Percentiles rank a stretch among this genome's conserved stretches.
Evolutionary conservation across 257 asterid genomes (phyloP).

Genomic region (Ocimum tenuiflorum): DNA sequence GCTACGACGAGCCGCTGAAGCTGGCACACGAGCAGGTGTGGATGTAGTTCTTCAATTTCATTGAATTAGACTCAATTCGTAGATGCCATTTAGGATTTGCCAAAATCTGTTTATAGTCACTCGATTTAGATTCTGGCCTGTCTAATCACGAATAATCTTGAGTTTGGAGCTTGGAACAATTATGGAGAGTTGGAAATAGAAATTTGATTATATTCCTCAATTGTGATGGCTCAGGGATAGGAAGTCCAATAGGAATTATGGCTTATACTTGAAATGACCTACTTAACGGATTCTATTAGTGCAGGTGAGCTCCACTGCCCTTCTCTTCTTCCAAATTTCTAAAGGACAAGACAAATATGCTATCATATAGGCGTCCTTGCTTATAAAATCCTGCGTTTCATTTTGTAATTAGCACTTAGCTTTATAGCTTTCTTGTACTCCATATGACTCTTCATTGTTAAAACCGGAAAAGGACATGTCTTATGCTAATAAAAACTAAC

Average conservation of each 20-base stretch:
- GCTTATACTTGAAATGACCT: background rate
- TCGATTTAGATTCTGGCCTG: background rate
- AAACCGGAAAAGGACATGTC: background rate
- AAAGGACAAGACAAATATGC: background rate
- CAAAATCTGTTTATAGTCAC: background rate
- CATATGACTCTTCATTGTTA: background rate
- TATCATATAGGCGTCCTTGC: background rate
- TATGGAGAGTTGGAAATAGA: background rate
- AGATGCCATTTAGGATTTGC: background rate
- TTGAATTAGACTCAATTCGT: no score
- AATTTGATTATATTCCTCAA: background rate
- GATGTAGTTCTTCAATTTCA: no score
- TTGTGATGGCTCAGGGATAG: background rate
- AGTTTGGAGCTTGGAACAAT: background rate
- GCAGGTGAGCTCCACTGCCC: background rate
- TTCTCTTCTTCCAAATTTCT: background rate
- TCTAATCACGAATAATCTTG: background rate
- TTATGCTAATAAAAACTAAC: background rate
- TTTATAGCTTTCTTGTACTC: background rate
- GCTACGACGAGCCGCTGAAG: conserved; percentile 75
- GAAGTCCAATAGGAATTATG: background rate
- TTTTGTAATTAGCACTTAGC: background rate
- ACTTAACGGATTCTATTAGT: background rate
- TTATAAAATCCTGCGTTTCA: background rate
- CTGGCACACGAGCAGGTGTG: conserved; percentile 70